phyloP scores from a whole-genome alignment of 225 moss, liverwort and hornwort genomes.

The Physcomitrellopsis africana region DNA sequence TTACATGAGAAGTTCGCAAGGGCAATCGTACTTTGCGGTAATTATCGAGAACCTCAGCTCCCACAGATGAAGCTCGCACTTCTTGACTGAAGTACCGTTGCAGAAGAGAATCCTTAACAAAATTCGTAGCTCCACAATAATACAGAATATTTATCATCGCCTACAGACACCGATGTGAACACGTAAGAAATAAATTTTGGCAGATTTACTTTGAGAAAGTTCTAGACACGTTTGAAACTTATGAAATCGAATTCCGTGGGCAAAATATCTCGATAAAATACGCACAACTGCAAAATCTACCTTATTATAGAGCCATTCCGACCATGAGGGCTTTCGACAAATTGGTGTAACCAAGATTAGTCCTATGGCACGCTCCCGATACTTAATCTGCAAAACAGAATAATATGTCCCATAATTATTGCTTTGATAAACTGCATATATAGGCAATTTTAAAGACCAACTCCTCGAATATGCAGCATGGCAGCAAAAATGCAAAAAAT shows the following conservation, averaged over 20 bases:
- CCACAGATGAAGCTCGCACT: constrained; percentile 27
- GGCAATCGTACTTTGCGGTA: constrained; percentile 43
- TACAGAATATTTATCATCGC: constrained; percentile 35
- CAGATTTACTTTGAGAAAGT: background rate
- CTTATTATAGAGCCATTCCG: constrained; percentile 40
- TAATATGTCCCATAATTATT: background rate
- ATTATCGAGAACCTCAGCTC: constrained; percentile 38
- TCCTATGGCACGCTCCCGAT: constrained; percentile 25
- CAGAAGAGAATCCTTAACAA: constrained; percentile 33
- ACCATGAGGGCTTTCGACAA: constrained; percentile 30
- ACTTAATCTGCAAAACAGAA: constrained; percentile 44
- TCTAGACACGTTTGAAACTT: background rate
- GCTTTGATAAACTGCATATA: background rate
- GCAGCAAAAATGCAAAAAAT: background rate
- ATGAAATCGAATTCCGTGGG: no score
- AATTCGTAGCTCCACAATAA: constrained; percentile 27
- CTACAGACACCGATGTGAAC: constrained; percentile 14
- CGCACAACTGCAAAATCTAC: background rate
- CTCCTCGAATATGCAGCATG: background rate
- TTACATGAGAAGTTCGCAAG: background rate
- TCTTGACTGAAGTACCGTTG: constrained; percentile 38
- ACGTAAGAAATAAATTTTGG: background rate
- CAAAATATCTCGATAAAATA: no score
- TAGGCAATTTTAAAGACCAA: background rate
- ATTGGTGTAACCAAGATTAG: constrained; percentile 37